phyloP scores from a whole-genome alignment of 345 rosid genomes.

The Draba incana region DNA sequence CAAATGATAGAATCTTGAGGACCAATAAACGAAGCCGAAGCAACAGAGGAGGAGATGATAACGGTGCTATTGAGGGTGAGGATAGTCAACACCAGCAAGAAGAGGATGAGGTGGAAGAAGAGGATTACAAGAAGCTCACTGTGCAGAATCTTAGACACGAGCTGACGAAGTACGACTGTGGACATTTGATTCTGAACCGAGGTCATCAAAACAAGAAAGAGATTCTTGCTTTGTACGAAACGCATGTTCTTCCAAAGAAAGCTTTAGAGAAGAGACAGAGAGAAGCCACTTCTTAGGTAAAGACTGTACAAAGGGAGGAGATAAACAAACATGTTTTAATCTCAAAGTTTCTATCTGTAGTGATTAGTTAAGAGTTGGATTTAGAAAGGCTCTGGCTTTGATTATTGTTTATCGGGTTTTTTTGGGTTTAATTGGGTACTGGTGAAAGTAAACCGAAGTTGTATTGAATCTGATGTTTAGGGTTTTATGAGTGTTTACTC shows the following conservation, averaged over 20 bases:
- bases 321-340: constrained; percentile 18
- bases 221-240: constrained; percentile 77
- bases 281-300: constrained; percentile 31
- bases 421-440: constrained; percentile 1
- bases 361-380: constrained; percentile 31
- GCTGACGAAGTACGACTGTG: constrained; percentile 79
- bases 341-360: constrained; percentile 33
- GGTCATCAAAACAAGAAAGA: constrained; percentile 84
- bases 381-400: constrained; percentile 24
- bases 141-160: constrained; percentile 85
- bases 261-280: constrained; percentile 32
- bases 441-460: constrained; percentile 8
- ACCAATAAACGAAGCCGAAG: constrained; percentile 67
- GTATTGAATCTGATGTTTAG: constrained; percentile 27
- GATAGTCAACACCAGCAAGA: constrained; percentile 44
- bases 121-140: constrained; percentile 75
- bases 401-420: background rate
- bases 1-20: constrained; percentile 51
- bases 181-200: constrained; percentile 74
- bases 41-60: constrained; percentile 48
- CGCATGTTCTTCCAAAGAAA: constrained; percentile 65
- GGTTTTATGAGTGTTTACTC: constrained; percentile 19
- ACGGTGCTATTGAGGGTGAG: constrained; percentile 22
- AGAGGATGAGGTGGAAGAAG: constrained; percentile 37
- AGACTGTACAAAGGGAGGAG: constrained; percentile 37